Conservation (phyloP, 1,284 basidiomycete genomes). For the Cryptococcus maquisensis region DNA sequence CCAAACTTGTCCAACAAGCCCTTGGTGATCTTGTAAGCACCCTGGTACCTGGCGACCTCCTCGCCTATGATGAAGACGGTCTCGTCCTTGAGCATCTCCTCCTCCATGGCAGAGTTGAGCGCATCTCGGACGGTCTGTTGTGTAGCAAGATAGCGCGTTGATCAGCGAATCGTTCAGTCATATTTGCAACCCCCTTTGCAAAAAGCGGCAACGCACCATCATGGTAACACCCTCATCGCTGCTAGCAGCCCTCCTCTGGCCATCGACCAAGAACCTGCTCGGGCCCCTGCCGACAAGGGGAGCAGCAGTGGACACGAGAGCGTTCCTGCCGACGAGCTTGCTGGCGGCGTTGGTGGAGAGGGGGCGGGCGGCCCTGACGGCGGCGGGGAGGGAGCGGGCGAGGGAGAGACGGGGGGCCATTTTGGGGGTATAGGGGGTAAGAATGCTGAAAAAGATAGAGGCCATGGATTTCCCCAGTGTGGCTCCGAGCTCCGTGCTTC, state of each 20-base stretch:
- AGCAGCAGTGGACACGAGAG: conserved; percentile 38
- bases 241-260: conserved; percentile 25
- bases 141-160: background rate
- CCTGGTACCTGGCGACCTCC: conserved; percentile 98
- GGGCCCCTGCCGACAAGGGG: conserved; percentile 36
- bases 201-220: conserved; percentile 35
- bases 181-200: no score
- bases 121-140: conserved; percentile 95
- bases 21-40: conserved; percentile 99
- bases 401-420: conserved; percentile 26
- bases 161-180: no score
- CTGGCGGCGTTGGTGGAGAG: conserved; percentile 17
- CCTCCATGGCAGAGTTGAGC: conserved; percentile 97
- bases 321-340: conserved; percentile 24
- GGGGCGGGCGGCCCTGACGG: conserved; percentile 8
- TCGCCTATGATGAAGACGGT: conserved; percentile 95
- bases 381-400: conserved; percentile 13
- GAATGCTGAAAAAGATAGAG: background rate
- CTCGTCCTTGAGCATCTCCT: conserved; percentile 97
- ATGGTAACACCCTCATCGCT: conserved; percentile 35
- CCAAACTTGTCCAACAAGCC: conserved; percentile 99
- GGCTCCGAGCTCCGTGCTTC: background rate
- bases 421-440: conserved; percentile 1
- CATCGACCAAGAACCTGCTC: conserved; percentile 28
- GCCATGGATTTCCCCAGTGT: background rate